These are phyloP conservation scores for Ophiostoma ulmi DNA, from an alignment of 2,329 filamentous ascomycete species.

Conservation along the genomic window DNA sequence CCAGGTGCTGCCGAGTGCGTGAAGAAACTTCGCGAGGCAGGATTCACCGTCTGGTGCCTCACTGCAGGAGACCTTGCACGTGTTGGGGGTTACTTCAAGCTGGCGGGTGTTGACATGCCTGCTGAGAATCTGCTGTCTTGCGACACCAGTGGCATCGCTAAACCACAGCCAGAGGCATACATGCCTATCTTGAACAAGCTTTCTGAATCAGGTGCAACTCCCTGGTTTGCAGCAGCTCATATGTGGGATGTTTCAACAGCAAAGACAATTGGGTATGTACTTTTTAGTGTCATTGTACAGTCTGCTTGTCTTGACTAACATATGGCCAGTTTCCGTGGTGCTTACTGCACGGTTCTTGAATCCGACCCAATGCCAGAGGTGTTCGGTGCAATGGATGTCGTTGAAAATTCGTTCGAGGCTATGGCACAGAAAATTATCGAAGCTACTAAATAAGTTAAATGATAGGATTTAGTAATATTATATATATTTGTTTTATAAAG, in stretches of 20 bases:
- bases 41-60: slow-evolving; percentile 2
- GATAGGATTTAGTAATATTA: too few relatives aligned
- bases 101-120: neutral
- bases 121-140: neutral
- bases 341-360: neutral
- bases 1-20: neutral
- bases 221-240: neutral
- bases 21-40: neutral
- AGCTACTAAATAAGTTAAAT: neutral
- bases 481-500: too few relatives aligned
- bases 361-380: slow-evolving; percentile 3
- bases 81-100: neutral
- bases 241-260: slow-evolving; percentile 1
- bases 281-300: neutral
- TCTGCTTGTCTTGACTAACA: neutral
- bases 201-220: neutral
- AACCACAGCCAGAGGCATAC: neutral
- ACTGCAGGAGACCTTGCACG: neutral
- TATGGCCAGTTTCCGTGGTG: neutral
- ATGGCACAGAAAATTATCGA: neutral
- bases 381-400: neutral
- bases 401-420: neutral
- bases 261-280: neutral
- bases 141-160: neutral
- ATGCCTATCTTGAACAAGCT: neutral